These are phyloP conservation scores for Raffaelea ambrosiae DNA, from an alignment of 2,329 filamentous ascomycete species.

Conservation along the genomic window DNA sequence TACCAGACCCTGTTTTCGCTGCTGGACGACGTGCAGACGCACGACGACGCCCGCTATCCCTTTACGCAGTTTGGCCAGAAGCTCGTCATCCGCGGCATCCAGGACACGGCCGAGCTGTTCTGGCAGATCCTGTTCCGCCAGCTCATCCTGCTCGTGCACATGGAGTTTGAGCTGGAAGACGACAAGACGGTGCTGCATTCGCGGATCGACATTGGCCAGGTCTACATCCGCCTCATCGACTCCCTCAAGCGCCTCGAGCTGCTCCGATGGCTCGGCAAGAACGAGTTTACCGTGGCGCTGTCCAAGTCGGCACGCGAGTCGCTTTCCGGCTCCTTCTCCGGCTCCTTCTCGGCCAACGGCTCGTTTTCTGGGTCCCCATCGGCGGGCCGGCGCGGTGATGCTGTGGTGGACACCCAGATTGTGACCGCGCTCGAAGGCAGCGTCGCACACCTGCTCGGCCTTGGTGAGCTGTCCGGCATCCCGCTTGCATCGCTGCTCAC, in stretches of 20 bases:
- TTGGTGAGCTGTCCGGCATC: constrained; percentile 45
- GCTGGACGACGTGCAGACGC: constrained; percentile 29
- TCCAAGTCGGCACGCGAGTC: constrained; percentile 27
- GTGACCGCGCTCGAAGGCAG: constrained; percentile 53
- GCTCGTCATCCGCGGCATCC: constrained; percentile 64
- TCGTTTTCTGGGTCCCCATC: constrained; percentile 13
- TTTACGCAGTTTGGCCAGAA: constrained; percentile 71
- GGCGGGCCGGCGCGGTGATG: constrained; percentile 31
- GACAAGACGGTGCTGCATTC: constrained; percentile 57
- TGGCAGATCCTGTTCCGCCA: constrained; percentile 73
- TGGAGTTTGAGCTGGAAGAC: constrained; percentile 73
- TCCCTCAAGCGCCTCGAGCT: constrained; percentile 67
- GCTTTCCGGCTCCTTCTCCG: constrained; percentile 21
- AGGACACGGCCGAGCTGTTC: constrained; percentile 68
- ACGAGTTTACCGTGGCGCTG: constrained; percentile 43
- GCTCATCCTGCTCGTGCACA: constrained; percentile 72
- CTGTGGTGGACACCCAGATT: constrained; percentile 24
- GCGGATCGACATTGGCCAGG: constrained; percentile 55
- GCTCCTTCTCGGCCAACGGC: constrained; percentile 11
- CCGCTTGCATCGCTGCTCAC: constrained; percentile 53
- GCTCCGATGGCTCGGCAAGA: constrained; percentile 59
- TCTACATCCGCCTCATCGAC: constrained; percentile 63
- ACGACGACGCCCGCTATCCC: constrained; percentile 37
- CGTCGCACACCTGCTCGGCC: constrained; percentile 54
- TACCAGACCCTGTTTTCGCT: constrained; percentile 45